Conservation (phyloP, 2,329 filamentous ascomycete genomes). For the Verticillium nonalfalfae region DNA sequence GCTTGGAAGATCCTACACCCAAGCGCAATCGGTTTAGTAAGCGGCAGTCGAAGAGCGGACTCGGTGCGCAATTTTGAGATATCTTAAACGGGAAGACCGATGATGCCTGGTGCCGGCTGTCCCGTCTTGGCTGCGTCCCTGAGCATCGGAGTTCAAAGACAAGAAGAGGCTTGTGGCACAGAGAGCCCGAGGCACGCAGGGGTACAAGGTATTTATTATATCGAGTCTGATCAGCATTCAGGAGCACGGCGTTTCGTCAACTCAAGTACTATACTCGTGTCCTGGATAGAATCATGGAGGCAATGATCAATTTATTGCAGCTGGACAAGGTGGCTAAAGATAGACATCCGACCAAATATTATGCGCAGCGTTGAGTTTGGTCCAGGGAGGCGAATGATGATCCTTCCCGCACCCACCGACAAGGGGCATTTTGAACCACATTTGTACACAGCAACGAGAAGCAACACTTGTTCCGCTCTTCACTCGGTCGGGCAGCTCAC, state of each 20-base stretch:
- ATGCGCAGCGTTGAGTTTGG: not conserved
- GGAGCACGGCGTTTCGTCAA: conserved; percentile 10
- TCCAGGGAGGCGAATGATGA: no score
- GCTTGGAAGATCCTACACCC: conserved; percentile 41
- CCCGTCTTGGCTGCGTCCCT: not conserved
- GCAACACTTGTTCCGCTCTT: no score
- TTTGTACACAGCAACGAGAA: no score
- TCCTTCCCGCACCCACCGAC: no score
- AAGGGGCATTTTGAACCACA: not conserved
- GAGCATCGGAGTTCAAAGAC: not conserved
- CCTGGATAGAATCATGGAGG: not conserved
- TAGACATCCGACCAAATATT: not conserved
- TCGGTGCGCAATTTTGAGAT: conserved; percentile 74
- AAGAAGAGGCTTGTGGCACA: not conserved
- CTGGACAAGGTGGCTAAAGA: not conserved
- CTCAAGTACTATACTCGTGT: not conserved
- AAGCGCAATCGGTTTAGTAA: conserved; percentile 76
- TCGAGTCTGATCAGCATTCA: conserved; percentile 8
- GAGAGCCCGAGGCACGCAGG: not conserved
- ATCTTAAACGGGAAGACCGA: not conserved
- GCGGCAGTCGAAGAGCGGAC: conserved; percentile 88
- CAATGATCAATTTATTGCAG: not conserved
- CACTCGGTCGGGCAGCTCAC: no score
- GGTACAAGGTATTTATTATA: conserved; percentile 3
- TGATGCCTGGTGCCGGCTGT: not conserved